Conservation (phyloP, 257 asterid species). For the Jacaranda copaia region DNA sequence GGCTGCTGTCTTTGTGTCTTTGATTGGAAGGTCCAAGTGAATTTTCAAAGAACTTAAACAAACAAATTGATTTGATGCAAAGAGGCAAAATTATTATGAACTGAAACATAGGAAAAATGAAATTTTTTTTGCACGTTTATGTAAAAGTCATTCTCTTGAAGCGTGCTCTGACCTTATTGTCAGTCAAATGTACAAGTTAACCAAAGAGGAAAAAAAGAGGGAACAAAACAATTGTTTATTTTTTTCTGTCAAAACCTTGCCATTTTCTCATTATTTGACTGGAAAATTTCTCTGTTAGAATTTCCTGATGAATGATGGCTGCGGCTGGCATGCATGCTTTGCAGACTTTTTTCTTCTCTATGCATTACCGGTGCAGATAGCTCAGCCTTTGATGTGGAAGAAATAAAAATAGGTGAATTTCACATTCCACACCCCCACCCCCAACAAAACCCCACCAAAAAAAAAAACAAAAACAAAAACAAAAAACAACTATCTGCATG, state of each 20-base stretch:
- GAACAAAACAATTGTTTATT: neutral
- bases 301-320: constrained; percentile 20
- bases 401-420: neutral
- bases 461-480: too few species aligned
- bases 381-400: neutral
- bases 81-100: too few species aligned
- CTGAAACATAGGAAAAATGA: too few species aligned
- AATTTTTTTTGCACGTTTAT: neutral
- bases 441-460: too few species aligned
- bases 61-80: too few species aligned
- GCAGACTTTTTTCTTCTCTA: neutral
- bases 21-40: too few species aligned
- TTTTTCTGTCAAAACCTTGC: neutral
- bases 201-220: neutral
- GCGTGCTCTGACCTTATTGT: neutral
- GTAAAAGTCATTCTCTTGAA: neutral
- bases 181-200: neutral
- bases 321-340: neutral
- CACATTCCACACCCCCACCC: too few species aligned
- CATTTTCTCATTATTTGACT: constrained; percentile 23
- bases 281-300: constrained; percentile 9
- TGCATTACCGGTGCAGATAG: neutral
- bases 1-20: too few species aligned
- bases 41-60: too few species aligned
- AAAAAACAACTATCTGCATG: too few species aligned